Evolutionary conservation across 148 eudicot species (phyloP).

Genomic region (Chenopodium berlandieri): DNA sequence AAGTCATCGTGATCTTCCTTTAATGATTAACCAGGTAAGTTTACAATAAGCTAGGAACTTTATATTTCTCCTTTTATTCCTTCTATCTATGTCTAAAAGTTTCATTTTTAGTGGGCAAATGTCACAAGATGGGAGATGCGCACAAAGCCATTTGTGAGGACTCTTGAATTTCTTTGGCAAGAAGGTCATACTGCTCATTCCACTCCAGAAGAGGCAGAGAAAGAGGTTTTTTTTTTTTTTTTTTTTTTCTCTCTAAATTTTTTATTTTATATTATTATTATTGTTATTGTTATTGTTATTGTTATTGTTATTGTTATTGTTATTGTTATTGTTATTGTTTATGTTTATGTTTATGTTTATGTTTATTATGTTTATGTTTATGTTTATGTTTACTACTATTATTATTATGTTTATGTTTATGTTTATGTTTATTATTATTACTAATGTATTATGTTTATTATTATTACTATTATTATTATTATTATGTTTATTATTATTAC

Average conservation of each 20-base stretch:
- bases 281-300: too few species aligned
- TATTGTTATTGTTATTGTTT: too few species aligned
- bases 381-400: too few species aligned
- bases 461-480: too few species aligned
- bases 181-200: constrained; percentile 99
- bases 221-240: constrained; percentile 56
- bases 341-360: too few species aligned
- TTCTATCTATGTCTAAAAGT: background rate
- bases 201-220: constrained; percentile 90
- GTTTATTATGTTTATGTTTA: too few species aligned
- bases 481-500: too few species aligned
- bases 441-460: too few species aligned
- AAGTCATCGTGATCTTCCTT: constrained; percentile 98
- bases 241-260: background rate
- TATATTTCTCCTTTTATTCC: constrained; percentile 1
- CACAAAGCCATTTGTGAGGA: constrained; percentile 95
- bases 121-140: constrained; percentile 99
- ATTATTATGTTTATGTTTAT: too few species aligned
- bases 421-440: too few species aligned
- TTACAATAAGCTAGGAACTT: constrained; percentile 8
- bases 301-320: too few species aligned
- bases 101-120: constrained; percentile 81
- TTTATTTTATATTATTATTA: too few species aligned
- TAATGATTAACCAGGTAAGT: constrained; percentile 91
- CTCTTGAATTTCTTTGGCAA: constrained; percentile 99